Evolutionary conservation across 2,329 filamentous ascomycete genomes (phyloP).

Genomic region (Knufia fluminis): DNA sequence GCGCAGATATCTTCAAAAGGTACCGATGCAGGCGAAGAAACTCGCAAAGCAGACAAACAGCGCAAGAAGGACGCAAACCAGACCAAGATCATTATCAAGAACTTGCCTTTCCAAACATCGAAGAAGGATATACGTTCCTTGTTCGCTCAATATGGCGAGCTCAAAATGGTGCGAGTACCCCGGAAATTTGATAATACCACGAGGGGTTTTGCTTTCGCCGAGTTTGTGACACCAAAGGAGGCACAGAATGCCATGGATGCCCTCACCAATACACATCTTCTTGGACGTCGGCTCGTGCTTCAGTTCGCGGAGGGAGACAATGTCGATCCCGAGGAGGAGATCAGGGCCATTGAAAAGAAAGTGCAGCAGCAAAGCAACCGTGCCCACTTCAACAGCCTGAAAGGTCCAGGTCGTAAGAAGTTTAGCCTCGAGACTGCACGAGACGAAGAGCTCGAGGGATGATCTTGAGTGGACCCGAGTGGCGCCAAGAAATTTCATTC

Average conservation of each 20-base stretch:
- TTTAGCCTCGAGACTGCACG: conserved; percentile 63
- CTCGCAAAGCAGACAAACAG: conserved; percentile 68
- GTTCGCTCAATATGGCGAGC: conserved; percentile 81
- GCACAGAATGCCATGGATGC: conserved; percentile 85
- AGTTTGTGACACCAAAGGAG: conserved; percentile 86
- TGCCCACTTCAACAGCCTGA: conserved; percentile 76
- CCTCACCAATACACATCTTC: conserved; percentile 81
- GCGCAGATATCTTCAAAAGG: conserved; percentile 83
- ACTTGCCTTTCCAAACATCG: conserved; percentile 87
- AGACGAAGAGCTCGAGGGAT: conserved; percentile 46
- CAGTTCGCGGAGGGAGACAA: conserved; percentile 85
- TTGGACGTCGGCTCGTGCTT: conserved; percentile 79
- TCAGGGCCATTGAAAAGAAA: conserved; percentile 95
- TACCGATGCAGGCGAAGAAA: conserved; percentile 77
- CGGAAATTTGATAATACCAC: conserved; percentile 87
- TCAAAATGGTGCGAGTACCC: conserved; percentile 84
- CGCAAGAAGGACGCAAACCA: conserved; percentile 68
- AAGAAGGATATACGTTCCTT: conserved; percentile 86
- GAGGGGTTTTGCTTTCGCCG: conserved; percentile 92
- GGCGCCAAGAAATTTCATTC: not conserved
- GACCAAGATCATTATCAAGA: conserved; percentile 97
- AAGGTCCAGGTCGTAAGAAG: conserved; percentile 70
- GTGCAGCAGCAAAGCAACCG: conserved; percentile 83
- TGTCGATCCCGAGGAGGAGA: conserved; percentile 88
- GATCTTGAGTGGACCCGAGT: not conserved